Percentiles rank a stretch among this genome's conserved stretches.
phyloP scores from a whole-genome alignment of 805 yeast genomes.

The Candida sonorensis region DNA sequence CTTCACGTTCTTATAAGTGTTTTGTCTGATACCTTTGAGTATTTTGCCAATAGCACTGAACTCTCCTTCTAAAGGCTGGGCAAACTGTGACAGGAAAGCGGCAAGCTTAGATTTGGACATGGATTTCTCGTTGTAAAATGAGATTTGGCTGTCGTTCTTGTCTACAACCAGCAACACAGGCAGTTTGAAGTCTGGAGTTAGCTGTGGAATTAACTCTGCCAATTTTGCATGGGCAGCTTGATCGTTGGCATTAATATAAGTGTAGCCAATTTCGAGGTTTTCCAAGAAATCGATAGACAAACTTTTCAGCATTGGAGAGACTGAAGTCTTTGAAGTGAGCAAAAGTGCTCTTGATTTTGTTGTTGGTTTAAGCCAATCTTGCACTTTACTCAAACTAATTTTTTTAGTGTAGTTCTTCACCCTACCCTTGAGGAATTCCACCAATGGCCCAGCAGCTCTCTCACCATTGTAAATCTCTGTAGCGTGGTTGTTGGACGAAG shows the following conservation, averaged over 20 bases:
- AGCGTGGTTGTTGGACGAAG: too few relatives aligned
- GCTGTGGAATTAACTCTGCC: conserved; percentile 10
- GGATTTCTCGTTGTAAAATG: conserved; percentile 23
- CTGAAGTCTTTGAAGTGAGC: conserved; percentile 40
- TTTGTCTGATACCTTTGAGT: conserved; percentile 16
- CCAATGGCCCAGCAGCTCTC: conserved; percentile 48
- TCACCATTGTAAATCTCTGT: conserved; percentile 57
- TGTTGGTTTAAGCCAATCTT: conserved; percentile 18
- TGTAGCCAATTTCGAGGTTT: conserved; percentile 39
- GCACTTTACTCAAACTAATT: conserved; percentile 30
- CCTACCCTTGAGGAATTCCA: conserved; percentile 47
- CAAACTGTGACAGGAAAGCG: conserved; percentile 25
- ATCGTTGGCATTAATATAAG: conserved; percentile 25
- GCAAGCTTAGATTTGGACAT: conserved; percentile 26
- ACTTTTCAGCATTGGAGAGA: conserved; percentile 53
- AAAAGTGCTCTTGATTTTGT: conserved; percentile 37
- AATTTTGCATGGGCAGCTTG: too few relatives aligned
- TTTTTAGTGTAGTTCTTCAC: conserved; percentile 61
- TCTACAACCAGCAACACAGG: conserved; percentile 21
- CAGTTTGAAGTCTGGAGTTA: conserved; percentile 10
- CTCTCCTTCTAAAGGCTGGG: conserved; percentile 30
- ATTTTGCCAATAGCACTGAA: conserved; percentile 19
- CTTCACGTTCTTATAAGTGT: conserved; percentile 17
- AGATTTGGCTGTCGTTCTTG: conserved; percentile 12
- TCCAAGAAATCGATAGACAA: conserved; percentile 66